Evolutionary conservation across 306 rosid genomes (phyloP).

Genomic region (Ammopiptanthus mongolicus): DNA sequence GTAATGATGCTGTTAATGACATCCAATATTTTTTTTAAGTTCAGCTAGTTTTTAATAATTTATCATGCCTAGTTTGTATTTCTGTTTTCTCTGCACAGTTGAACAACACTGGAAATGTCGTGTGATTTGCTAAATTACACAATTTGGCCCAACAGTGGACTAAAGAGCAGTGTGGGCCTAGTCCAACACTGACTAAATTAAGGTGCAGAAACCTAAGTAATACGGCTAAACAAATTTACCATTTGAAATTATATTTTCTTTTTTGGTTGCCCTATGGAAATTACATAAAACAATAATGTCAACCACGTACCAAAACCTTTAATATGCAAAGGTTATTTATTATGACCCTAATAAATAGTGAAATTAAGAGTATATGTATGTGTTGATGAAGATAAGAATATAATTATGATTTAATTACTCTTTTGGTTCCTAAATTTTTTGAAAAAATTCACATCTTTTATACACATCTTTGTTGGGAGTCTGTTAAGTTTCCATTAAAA

Average conservation of each 20-base stretch:
- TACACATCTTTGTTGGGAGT: no score
- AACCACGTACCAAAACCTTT: neutral
- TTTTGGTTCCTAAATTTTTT: no score
- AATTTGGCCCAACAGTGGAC: constrained; percentile 12
- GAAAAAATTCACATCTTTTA: no score
- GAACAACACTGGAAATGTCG: constrained; percentile 22
- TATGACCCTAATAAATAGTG: neutral
- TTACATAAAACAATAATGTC: neutral
- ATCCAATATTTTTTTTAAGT: neutral
- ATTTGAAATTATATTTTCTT: neutral
- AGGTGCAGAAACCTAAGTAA: neutral
- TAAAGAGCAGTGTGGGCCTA: neutral
- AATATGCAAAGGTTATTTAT: neutral
- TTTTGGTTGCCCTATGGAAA: neutral
- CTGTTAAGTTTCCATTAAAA: no score
- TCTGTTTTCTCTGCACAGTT: constrained; percentile 15
- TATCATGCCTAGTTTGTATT: neutral
- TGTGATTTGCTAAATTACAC: neutral
- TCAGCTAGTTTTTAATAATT: constrained; percentile 2
- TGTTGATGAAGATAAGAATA: neutral
- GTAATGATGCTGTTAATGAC: neutral
- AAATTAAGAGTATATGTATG: neutral
- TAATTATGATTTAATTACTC: no score
- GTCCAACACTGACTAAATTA: constrained; percentile 15
- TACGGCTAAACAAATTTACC: neutral